Evolutionary conservation across 1,139 yeast species (phyloP).

Genomic region (Pichia norvegensis): DNA sequence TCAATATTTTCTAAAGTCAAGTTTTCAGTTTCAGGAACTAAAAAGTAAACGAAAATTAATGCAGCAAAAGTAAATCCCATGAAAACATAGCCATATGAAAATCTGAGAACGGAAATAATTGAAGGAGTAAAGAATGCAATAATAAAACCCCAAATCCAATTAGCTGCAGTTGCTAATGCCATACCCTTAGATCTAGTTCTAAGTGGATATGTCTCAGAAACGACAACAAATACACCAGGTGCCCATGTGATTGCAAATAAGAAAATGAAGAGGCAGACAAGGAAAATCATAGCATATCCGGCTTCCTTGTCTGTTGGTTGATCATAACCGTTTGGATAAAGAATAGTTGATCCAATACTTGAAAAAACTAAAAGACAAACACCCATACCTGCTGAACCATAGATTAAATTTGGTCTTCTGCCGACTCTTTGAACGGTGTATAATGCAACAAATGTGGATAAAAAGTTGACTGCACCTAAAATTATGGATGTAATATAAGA

Average conservation of each 20-base stretch:
- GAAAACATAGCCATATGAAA: conserved; percentile 67
- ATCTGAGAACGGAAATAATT: conserved; percentile 43
- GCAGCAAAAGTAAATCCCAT: conserved; percentile 58
- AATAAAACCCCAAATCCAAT: conserved; percentile 75
- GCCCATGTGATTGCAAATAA: conserved; percentile 86
- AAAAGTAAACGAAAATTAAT: conserved; percentile 45
- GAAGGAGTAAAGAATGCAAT: conserved; percentile 71
- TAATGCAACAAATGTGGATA: conserved; percentile 61
- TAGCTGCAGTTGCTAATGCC: conserved; percentile 65
- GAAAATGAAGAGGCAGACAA: conserved; percentile 71
- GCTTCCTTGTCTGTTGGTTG: conserved; percentile 36
- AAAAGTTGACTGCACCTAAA: conserved; percentile 71
- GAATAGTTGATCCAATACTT: conserved; percentile 55
- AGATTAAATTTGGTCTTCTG: conserved; percentile 55
- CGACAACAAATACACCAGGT: conserved; percentile 71
- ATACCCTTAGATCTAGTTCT: conserved; percentile 74
- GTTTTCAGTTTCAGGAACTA: conserved; percentile 44
- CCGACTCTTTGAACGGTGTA: conserved; percentile 62
- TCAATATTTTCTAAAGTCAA: conserved; percentile 60
- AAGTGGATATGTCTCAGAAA: conserved; percentile 73
- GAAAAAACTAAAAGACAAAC: conserved; percentile 59
- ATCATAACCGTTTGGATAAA: conserved; percentile 47
- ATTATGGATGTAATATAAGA: conserved; percentile 71
- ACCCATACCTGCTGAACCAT: conserved; percentile 58
- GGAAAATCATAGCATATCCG: conserved; percentile 67